A percentile compares a stretch with the other conserved stretches of the same genome.
These are phyloP conservation scores for Balamuthia mandrillaris DNA, from an alignment of 208 protist genomes.

Conservation along the genomic window DNA sequence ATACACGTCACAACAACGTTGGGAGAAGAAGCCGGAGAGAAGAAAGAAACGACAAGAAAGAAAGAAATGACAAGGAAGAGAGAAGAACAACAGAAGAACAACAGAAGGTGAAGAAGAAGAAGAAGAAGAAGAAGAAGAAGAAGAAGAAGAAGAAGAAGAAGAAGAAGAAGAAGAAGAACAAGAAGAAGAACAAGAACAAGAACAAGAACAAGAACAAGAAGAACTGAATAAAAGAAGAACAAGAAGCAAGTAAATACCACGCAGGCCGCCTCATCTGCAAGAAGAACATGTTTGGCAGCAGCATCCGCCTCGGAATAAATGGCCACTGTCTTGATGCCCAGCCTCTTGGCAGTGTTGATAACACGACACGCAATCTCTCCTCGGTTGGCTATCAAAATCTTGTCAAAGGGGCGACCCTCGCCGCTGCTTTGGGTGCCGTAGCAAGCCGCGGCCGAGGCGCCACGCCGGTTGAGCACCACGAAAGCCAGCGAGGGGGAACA, in stretches of 20 bases:
- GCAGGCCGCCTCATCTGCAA: constrained; percentile 63
- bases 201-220: not conserved
- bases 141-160: no score
- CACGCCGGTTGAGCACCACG: no score
- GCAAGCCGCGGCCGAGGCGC: no score
- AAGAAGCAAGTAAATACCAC: no score
- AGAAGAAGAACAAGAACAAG: not conserved
- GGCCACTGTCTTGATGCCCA: constrained; percentile 83
- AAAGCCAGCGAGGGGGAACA: no score
- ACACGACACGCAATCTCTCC: constrained; percentile 84
- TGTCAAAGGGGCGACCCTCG: constrained; percentile 61
- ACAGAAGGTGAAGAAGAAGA: no score
- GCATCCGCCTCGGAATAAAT: constrained; percentile 70
- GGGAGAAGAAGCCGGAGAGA: constrained; percentile 67
- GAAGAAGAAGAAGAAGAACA: not conserved
- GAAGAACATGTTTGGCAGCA: constrained; percentile 55
- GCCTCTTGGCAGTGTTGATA: constrained; percentile 67
- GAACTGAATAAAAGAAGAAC: no score
- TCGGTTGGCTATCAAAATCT: constrained; percentile 77
- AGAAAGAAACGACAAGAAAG: constrained; percentile 64
- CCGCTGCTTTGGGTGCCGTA: no score
- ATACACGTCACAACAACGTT: not conserved
- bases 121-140: no score
- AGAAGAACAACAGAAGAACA: not conserved
- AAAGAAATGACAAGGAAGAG: not conserved